These are phyloP conservation scores for Lepidium campestre DNA, from an alignment of 441 rosid species.

Conservation along the genomic window DNA sequence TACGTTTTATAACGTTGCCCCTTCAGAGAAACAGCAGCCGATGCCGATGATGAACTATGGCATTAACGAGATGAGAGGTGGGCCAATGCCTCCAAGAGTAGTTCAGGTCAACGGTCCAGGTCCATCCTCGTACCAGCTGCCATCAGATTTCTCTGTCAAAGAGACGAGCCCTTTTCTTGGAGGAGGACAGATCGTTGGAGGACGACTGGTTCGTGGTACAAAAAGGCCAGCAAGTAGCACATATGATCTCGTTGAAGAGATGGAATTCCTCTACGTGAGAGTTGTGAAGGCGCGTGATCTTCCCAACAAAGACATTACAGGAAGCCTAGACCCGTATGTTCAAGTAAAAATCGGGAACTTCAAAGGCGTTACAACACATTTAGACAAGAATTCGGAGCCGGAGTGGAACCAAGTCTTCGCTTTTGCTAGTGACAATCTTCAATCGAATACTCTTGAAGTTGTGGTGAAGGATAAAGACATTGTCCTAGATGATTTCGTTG, in stretches of 20 bases:
- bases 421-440: constrained; percentile 64
- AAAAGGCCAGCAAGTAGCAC: constrained; percentile 47
- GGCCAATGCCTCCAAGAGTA: constrained; percentile 33
- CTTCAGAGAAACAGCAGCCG: constrained; percentile 18
- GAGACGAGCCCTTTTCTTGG: constrained; percentile 94
- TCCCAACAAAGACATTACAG: constrained; percentile 68
- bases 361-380: constrained; percentile 62
- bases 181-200: constrained; percentile 78
- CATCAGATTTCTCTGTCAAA: constrained; percentile 67
- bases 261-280: constrained; percentile 74
- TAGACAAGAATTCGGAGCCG: constrained; percentile 67
- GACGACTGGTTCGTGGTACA: constrained; percentile 64
- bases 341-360: constrained; percentile 83
- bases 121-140: constrained; percentile 32
- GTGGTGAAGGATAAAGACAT: constrained; percentile 77
- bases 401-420: constrained; percentile 97
- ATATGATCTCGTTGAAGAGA: constrained; percentile 91
- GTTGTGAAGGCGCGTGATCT: constrained; percentile 91
- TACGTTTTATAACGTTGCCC: constrained; percentile 34
- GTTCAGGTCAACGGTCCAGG: constrained; percentile 47
- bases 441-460: constrained; percentile 61
- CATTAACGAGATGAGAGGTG: constrained; percentile 59
- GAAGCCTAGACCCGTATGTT: constrained; percentile 87
- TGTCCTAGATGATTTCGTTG: constrained; percentile 68
- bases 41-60: constrained; percentile 7